A percentile compares a stretch with the other conserved stretches of the same genome.
Conservation (phyloP, 352 stramenopile species). For the Salisapilia sapeloensis region DNA sequence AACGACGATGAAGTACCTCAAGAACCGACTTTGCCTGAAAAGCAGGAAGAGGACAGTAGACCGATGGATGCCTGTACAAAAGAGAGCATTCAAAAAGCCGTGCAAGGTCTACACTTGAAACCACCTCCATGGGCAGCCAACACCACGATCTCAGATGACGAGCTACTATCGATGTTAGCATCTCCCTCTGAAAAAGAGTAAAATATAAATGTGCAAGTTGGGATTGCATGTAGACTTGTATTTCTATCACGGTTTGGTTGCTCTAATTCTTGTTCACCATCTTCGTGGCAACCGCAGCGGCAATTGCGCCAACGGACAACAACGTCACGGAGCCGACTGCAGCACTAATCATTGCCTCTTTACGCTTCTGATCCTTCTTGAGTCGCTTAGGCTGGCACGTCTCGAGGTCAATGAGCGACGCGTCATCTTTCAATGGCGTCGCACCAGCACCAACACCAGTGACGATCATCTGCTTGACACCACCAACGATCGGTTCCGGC, state of each 20-base stretch:
- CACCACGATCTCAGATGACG: conserved; percentile 22
- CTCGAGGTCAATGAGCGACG: conserved; percentile 26
- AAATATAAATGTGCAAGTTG: conserved; percentile 1
- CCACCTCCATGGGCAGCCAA: conserved; percentile 25
- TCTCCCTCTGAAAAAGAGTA: conserved; percentile 7
- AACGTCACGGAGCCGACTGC: conserved; percentile 4
- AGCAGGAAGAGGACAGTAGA: conserved; percentile 1
- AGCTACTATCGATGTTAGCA: conserved; percentile 33
- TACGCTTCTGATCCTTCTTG: conserved; percentile 1
- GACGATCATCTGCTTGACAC: conserved; percentile 57
- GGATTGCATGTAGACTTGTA: conserved; percentile 1
- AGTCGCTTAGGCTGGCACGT: conserved; percentile 18
- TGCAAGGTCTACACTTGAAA: conserved; percentile 25
- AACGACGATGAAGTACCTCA: conserved; percentile 1
- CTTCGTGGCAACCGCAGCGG: neutral
- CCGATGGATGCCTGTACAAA: conserved; percentile 14
- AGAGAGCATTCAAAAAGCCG: conserved; percentile 26
- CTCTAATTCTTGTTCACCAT: conserved; percentile 6
- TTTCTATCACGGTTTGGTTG: neutral
- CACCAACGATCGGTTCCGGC: conserved; percentile 3
- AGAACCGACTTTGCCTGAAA: neutral
- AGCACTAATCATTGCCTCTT: neutral
- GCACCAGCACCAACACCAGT: conserved; percentile 36
- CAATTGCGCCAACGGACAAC: conserved; percentile 3
- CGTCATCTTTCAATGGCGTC: conserved; percentile 10